Evolutionary conservation across 2,329 filamentous ascomycete species (phyloP).

Genomic region (Fusarium albidum): DNA sequence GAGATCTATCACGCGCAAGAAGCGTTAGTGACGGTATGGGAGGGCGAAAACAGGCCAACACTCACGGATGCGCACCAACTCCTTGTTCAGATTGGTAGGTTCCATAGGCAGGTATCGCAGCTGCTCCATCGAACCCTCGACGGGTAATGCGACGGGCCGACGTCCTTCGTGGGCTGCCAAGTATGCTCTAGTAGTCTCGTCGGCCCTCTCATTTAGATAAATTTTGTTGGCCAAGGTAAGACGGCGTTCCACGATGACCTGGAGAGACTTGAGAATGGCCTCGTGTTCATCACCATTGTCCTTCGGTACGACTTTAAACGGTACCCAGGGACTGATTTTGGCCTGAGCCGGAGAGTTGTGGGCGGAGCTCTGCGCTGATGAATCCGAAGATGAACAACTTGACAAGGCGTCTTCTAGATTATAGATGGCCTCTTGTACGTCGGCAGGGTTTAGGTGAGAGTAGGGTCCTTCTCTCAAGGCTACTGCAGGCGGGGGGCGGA

Average conservation of each 20-base stretch:
- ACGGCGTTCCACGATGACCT: slow-evolving; percentile 42
- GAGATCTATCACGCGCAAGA: slow-evolving; percentile 47
- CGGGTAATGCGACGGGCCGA: slow-evolving; percentile 31
- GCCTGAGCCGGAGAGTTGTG: slow-evolving; percentile 3
- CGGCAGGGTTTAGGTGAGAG: slow-evolving; percentile 47
- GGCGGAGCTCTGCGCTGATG: not conserved
- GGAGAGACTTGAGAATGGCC: slow-evolving; percentile 40
- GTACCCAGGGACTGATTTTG: slow-evolving; percentile 31
- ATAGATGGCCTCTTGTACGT: slow-evolving; percentile 46
- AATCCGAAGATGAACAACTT: not conserved
- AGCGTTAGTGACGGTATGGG: not conserved
- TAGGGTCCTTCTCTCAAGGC: slow-evolving; percentile 42
- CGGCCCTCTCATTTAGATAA: slow-evolving; percentile 41
- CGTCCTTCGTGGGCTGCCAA: slow-evolving; percentile 10
- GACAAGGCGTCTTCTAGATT: slow-evolving; percentile 40
- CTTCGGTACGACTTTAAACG: slow-evolving; percentile 37
- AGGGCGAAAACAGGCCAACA: not conserved
- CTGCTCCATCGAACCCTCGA: slow-evolving; percentile 45
- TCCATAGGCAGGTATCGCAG: slow-evolving; percentile 52
- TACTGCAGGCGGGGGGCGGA: slow-evolving; percentile 26
- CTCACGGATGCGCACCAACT: slow-evolving; percentile 59
- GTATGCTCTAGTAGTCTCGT: slow-evolving; percentile 10
- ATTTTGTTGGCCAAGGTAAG: slow-evolving; percentile 42
- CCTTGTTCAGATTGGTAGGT: slow-evolving; percentile 53
- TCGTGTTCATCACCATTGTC: slow-evolving; percentile 41